Conservation (phyloP, 106 monocot species). For the Amphibolis antarctica region DNA sequence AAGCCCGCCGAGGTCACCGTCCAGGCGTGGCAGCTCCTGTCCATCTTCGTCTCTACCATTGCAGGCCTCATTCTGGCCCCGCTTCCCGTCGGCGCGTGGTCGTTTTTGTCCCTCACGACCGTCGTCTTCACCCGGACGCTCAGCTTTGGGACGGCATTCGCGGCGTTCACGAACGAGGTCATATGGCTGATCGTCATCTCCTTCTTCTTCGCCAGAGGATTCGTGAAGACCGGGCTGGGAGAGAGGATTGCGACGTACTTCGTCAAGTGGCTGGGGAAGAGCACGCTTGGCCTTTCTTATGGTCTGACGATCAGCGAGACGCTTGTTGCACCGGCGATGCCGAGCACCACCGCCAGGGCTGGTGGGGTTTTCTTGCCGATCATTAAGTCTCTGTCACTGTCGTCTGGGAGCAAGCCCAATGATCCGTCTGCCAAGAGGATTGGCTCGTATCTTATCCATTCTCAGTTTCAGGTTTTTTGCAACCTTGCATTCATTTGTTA, state of each 20-base stretch:
- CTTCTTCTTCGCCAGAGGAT: slow-evolving; percentile 94
- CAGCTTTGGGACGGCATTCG: slow-evolving; percentile 62
- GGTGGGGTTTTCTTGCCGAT: slow-evolving; percentile 90
- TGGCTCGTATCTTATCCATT: slow-evolving; percentile 66
- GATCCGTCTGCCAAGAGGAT: slow-evolving; percentile 57
- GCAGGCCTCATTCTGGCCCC: slow-evolving; percentile 75
- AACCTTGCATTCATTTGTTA: too few relatives aligned
- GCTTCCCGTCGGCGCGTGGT: slow-evolving; percentile 89
- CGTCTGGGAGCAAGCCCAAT: slow-evolving; percentile 64
- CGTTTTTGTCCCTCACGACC: slow-evolving; percentile 65
- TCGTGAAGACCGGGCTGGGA: slow-evolving; percentile 91
- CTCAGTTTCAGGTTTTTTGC: slow-evolving; percentile 77
- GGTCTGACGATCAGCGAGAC: slow-evolving; percentile 77
- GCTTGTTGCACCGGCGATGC: slow-evolving; percentile 87
- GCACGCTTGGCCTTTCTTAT: slow-evolving; percentile 78
- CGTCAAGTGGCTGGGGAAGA: slow-evolving; percentile 85
- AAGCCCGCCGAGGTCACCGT: slow-evolving; percentile 46
- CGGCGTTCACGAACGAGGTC: slow-evolving; percentile 75
- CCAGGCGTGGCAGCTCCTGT: slow-evolving; percentile 85
- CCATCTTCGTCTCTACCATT: slow-evolving; percentile 85
- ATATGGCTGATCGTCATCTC: slow-evolving; percentile 96
- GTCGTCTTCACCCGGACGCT: slow-evolving; percentile 54
- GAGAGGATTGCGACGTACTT: slow-evolving; percentile 79
- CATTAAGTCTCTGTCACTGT: slow-evolving; percentile 72
- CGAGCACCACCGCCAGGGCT: slow-evolving; percentile 84